Evolutionary conservation across 2,329 filamentous ascomycete species (phyloP).

Genomic region (Emmonsia crescens): DNA sequence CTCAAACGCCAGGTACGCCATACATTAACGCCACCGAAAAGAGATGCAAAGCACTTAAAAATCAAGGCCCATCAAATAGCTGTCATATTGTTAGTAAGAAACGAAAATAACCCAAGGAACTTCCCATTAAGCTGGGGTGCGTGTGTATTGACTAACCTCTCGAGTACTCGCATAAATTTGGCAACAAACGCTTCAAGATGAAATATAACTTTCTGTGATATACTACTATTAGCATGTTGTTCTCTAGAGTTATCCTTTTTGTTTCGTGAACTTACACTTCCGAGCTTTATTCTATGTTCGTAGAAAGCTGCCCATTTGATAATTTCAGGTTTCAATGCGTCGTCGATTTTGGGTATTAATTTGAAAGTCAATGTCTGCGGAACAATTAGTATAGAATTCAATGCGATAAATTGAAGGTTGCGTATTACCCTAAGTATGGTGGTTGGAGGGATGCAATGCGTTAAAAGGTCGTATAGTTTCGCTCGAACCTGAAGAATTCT

Average conservation of each 20-base stretch:
- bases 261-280: slow-evolving; percentile 43
- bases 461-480: slow-evolving; percentile 93
- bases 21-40: background rate
- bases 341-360: slow-evolving; percentile 75
- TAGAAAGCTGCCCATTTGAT: slow-evolving; percentile 96
- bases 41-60: slow-evolving; percentile 6
- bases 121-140: background rate
- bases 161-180: slow-evolving; percentile 93
- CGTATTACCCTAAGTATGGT: slow-evolving; percentile 66
- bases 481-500: slow-evolving; percentile 78
- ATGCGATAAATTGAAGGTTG: background rate
- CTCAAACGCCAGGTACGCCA: background rate
- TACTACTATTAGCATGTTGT: background rate
- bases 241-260: background rate
- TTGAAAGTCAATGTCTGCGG: slow-evolving; percentile 75
- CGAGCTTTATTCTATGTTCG: slow-evolving; percentile 85
- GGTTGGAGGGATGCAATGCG: slow-evolving; percentile 92
- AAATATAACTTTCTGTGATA: slow-evolving; percentile 73
- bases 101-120: background rate
- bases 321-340: slow-evolving; percentile 79
- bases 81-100: slow-evolving; percentile 5
- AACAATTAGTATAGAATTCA: background rate
- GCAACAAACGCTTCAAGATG: slow-evolving; percentile 97
- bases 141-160: slow-evolving; percentile 57
- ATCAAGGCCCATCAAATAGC: slow-evolving; percentile 15